phyloP scores from a whole-genome alignment of 2,329 filamentous ascomycete species.

The Apiospora hydei region DNA sequence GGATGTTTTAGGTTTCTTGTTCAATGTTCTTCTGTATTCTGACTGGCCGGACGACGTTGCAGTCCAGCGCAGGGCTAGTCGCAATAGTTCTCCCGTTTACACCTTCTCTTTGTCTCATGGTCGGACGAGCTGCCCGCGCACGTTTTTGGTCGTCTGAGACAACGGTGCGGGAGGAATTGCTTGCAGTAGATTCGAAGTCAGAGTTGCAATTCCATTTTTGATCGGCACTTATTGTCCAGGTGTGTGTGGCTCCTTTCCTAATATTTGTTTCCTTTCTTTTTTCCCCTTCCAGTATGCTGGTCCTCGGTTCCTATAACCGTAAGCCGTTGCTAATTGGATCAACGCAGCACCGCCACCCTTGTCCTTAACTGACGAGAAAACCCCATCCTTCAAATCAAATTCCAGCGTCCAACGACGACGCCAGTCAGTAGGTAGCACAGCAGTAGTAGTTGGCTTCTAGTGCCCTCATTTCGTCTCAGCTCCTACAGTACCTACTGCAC shows the following conservation, averaged over 20 bases:
- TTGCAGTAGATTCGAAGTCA: background rate
- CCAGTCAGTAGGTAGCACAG: background rate
- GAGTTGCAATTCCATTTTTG: background rate
- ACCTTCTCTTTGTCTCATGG: background rate
- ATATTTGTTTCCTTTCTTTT: background rate
- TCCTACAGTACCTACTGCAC: background rate
- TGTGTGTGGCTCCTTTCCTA: background rate
- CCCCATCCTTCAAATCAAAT: slow-evolving; percentile 1
- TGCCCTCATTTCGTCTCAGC: slow-evolving; percentile 12
- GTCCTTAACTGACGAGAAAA: background rate
- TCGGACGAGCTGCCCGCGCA: background rate
- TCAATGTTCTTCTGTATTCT: background rate
- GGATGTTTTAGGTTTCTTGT: background rate
- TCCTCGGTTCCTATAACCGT: slow-evolving; percentile 12
- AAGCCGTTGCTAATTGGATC: background rate
- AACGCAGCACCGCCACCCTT: background rate
- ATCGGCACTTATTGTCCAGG: background rate
- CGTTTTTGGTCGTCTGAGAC: slow-evolving; percentile 11
- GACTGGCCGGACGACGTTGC: background rate
- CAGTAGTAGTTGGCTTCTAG: background rate
- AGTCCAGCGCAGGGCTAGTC: slow-evolving; percentile 13
- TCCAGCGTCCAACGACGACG: background rate
- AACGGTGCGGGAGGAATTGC: background rate
- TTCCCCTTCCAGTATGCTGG: background rate
- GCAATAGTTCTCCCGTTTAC: slow-evolving; percentile 12